These are phyloP conservation scores for Trichoderma semiorbis DNA, from an alignment of 2,329 filamentous ascomycete species.

Conservation along the genomic window DNA sequence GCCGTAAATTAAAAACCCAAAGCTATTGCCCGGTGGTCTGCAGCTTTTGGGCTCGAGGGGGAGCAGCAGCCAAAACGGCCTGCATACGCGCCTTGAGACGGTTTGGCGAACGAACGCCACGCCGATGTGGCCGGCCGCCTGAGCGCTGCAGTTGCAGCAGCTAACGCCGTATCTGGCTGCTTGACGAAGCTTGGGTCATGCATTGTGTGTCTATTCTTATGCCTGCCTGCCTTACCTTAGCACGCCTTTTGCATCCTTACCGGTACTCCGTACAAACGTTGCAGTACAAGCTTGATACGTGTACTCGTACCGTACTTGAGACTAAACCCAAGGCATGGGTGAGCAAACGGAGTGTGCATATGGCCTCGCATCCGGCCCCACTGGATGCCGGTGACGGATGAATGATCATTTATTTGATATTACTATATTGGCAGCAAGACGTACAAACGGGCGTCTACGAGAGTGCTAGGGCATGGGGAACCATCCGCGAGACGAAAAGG, in stretches of 20 bases:
- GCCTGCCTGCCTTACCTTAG: neutral
- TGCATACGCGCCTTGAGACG: conserved; percentile 1
- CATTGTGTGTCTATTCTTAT: neutral
- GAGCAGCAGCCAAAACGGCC: neutral
- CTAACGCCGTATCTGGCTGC: neutral
- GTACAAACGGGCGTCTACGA: conserved; percentile 3
- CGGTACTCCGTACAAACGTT: neutral
- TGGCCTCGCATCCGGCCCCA: neutral
- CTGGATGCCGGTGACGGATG: conserved; percentile 7
- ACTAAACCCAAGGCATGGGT: neutral
- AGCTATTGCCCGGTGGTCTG: conserved; percentile 2
- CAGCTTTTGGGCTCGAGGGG: neutral
- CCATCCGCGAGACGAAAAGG: neutral
- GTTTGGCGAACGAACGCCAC: conserved; percentile 1
- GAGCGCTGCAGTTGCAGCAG: neutral
- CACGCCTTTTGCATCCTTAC: neutral
- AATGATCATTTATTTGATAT: conserved; percentile 8
- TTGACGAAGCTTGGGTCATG: neutral
- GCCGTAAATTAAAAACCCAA: conserved; percentile 3
- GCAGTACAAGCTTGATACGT: neutral
- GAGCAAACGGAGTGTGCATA: conserved; percentile 1
- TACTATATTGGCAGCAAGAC: neutral
- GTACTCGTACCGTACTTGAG: neutral
- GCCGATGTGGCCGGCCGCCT: conserved; percentile 2
- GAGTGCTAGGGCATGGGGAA: neutral